phyloP scores from a whole-genome alignment of 2,329 filamentous ascomycete genomes.

The Trichoderma harzianum region DNA sequence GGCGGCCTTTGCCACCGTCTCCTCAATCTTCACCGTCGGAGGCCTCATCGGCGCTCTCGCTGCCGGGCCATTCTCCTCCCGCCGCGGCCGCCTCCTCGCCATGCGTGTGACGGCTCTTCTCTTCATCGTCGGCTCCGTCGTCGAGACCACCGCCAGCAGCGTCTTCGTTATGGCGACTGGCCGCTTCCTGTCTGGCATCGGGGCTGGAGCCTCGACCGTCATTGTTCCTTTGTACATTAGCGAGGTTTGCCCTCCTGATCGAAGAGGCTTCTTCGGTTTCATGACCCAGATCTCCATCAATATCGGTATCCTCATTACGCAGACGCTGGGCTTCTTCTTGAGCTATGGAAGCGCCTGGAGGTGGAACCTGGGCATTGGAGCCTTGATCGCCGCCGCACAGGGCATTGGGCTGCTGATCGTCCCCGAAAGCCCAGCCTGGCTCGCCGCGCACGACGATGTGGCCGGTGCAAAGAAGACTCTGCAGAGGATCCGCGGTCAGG shows the following conservation, averaged over 20 bases:
- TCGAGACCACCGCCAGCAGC: slow-evolving; percentile 69
- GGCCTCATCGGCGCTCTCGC: slow-evolving; percentile 79
- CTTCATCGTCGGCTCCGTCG: slow-evolving; percentile 70
- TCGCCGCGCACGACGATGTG: slow-evolving; percentile 64
- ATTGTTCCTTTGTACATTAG: slow-evolving; percentile 94
- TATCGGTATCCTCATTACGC: slow-evolving; percentile 78
- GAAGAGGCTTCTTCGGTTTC: slow-evolving; percentile 74
- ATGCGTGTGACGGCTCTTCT: slow-evolving; percentile 76
- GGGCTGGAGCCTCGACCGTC: slow-evolving; percentile 84
- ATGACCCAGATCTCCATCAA: slow-evolving; percentile 96
- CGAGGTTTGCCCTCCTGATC: slow-evolving; percentile 74
- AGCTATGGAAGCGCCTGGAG: slow-evolving; percentile 80
- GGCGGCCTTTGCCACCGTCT: slow-evolving; percentile 77
- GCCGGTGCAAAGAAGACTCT: slow-evolving; percentile 63
- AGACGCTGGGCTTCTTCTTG: slow-evolving; percentile 82
- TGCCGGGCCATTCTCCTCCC: slow-evolving; percentile 74
- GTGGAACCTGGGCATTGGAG: slow-evolving; percentile 72
- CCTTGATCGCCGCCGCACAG: slow-evolving; percentile 65
- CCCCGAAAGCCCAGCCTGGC: slow-evolving; percentile 84
- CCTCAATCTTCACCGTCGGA: slow-evolving; percentile 87
- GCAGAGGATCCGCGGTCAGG: slow-evolving; percentile 69
- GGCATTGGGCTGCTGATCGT: slow-evolving; percentile 68
- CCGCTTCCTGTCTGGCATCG: slow-evolving; percentile 75
- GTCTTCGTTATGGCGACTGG: slow-evolving; percentile 69
- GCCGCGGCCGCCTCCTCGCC: slow-evolving; percentile 68